These are phyloP conservation scores for Trichoderma sp. DNA, from an alignment of 2,329 filamentous ascomycete genomes.

Conservation along the genomic window DNA sequence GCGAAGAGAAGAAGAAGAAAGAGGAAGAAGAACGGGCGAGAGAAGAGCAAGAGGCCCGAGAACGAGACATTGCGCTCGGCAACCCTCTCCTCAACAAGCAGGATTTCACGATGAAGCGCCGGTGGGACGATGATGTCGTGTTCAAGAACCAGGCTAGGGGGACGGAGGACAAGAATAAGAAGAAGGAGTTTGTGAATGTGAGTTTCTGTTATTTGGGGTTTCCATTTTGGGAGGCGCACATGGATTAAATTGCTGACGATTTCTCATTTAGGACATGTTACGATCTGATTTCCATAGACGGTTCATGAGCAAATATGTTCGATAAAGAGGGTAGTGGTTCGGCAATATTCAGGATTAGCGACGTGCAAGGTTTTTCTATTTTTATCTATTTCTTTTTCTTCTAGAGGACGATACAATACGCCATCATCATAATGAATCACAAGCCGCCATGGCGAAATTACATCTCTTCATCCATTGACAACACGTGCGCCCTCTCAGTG, in stretches of 20 bases:
- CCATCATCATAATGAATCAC: constrained; percentile 10
- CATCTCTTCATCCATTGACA: not conserved
- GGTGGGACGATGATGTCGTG: constrained; percentile 98
- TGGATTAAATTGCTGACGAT: not conserved
- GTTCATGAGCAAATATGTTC: constrained; percentile 77
- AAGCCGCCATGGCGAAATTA: not conserved
- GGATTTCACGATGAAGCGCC: constrained; percentile 85
- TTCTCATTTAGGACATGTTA: constrained; percentile 65
- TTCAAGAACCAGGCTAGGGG: constrained; percentile 98
- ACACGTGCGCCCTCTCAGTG: not conserved
- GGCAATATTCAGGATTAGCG: constrained; percentile 8
- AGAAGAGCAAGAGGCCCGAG: constrained; percentile 76
- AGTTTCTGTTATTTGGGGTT: constrained; percentile 33
- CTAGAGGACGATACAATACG: constrained; percentile 25
- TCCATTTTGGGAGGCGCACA: not conserved
- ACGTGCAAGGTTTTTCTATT: not conserved
- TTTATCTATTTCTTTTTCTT: not conserved
- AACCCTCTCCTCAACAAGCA: constrained; percentile 88
- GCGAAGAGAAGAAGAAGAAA: constrained; percentile 43
- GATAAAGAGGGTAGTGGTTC: constrained; percentile 35
- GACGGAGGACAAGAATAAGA: constrained; percentile 83
- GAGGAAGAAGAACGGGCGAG: constrained; percentile 75
- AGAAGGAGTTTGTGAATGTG: constrained; percentile 95
- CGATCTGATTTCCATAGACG: constrained; percentile 96
- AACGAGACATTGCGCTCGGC: constrained; percentile 83